phyloP scores from a whole-genome alignment of 768 basidiomycete genomes.

The Phaffia tasmanica region DNA sequence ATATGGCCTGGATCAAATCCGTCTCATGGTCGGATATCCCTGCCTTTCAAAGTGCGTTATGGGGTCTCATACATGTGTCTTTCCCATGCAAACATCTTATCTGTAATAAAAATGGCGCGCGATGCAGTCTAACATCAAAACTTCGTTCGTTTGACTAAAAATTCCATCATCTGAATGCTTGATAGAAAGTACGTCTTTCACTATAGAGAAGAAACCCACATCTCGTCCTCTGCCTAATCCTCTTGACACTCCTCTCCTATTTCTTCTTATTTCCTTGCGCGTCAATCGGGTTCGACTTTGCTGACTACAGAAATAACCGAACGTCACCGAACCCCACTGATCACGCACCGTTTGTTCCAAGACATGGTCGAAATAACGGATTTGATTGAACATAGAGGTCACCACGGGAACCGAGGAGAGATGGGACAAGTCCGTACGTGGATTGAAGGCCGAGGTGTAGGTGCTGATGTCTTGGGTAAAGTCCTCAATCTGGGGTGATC shows the following conservation, averaged over 20 bases:
- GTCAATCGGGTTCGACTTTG: background rate
- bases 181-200: background rate
- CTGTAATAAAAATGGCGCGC: no score
- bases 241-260: background rate
- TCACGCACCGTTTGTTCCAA: slow-evolving; percentile 31
- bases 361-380: slow-evolving; percentile 39
- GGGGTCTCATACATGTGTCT: no score
- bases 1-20: slow-evolving; percentile 39
- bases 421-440: slow-evolving; percentile 38
- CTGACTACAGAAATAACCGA: slow-evolving; percentile 35
- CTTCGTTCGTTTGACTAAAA: background rate
- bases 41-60: slow-evolving; percentile 34
- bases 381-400: slow-evolving; percentile 34
- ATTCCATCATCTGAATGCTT: background rate
- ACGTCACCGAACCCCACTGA: slow-evolving; percentile 32
- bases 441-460: slow-evolving; percentile 37
- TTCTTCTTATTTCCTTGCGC: background rate
- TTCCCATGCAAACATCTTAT: no score
- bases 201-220: background rate
- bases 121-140: background rate
- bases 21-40: slow-evolving; percentile 41
- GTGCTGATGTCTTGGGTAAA: slow-evolving; percentile 24
- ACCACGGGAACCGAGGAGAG: slow-evolving; percentile 37
- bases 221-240: background rate
- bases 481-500: slow-evolving; percentile 19